Base-by-base conservation (phyloP, 1,284 basidiomycete species). In the Pseudozyma thailandica region DNA sequence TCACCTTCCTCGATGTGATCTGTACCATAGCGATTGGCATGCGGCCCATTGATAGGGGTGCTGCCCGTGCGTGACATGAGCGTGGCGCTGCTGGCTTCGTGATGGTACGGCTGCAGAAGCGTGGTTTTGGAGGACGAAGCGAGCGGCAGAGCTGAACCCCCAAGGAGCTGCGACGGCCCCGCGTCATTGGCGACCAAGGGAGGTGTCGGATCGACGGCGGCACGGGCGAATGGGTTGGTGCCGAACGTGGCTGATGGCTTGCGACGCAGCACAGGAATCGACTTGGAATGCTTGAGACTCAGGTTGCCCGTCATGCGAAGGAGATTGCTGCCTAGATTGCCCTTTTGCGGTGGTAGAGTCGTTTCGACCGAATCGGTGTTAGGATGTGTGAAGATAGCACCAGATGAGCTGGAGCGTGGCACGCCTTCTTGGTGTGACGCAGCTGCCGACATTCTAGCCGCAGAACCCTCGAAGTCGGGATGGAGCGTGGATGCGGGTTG, bases 1-100 rank as follows among this genome's bases (percentile, higher is more conserved):
- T 79, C 77, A 18, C 77, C 77, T 23, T 73, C 66, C 23, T 77
- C 51, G 21, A 79, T 63, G 26, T 70, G 37, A 21, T 60, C 59
- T 10, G 47, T 25, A 7, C 38, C 44, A 15, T 49, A 35, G 12
- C 65, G 64, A 20, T 57, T 60, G 30, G 71, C 65, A 30, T 68
- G 33, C 5, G 56, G 39, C 23, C 70, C 70, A 10, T 33, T 60
- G 43, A 72, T 56, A 15, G 70, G 70, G 12, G 63, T 50, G 50
- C 70, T 72, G 20, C 56, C 70, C 6, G 59, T 53, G 18, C 70
- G 58, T 20, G 58, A 41, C 70, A 72, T 72, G 27, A 38, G 33
- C 12, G 33, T 18, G 31, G 51, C 26, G 21, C 10, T 23, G 35
- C n/a, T 25, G 9, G n/a, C 42, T n/a, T 28, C 55, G 6, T 30